These are phyloP conservation scores for Mucor indicus DNA, from an alignment of 371 early-diverging fungal genomes.

Conservation along the genomic window DNA sequence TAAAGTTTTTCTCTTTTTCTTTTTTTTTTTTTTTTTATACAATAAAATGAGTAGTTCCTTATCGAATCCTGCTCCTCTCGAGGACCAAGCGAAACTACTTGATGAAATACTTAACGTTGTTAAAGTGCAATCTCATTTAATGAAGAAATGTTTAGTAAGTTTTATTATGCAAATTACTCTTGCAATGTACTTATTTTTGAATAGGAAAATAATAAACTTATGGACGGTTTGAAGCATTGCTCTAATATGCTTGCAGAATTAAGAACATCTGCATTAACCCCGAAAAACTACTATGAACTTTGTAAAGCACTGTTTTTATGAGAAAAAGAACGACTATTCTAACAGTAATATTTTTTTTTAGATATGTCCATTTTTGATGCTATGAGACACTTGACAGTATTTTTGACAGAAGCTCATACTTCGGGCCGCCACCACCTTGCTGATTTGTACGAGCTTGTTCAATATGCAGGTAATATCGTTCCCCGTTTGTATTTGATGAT, in stretches of 20 bases:
- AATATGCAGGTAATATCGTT: slow-evolving; percentile 96
- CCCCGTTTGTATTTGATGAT: slow-evolving; percentile 97
- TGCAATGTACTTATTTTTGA: background rate
- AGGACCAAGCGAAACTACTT: slow-evolving; percentile 81
- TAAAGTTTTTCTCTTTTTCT: no score
- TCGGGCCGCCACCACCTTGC: slow-evolving; percentile 86
- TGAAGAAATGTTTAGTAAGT: slow-evolving; percentile 84
- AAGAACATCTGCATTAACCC: slow-evolving; percentile 88
- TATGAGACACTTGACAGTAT: slow-evolving; percentile 83
- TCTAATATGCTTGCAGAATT: slow-evolving; percentile 95
- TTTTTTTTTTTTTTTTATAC: no score
- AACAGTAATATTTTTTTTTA: slow-evolving; percentile 17
- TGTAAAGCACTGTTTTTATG: slow-evolving; percentile 47
- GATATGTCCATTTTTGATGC: slow-evolving; percentile 97
- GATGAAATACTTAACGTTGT: slow-evolving; percentile 85
- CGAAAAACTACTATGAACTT: slow-evolving; percentile 97
- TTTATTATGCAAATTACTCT: background rate
- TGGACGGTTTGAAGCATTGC: slow-evolving; percentile 95
- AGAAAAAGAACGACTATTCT: background rate
- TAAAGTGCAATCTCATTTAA: slow-evolving; percentile 85
- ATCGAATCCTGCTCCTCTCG: slow-evolving; percentile 42
- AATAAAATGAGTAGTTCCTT: slow-evolving; percentile 16
- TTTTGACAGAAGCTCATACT: slow-evolving; percentile 83
- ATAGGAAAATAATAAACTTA: slow-evolving; percentile 82
- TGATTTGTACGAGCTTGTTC: slow-evolving; percentile 95